Conservation (phyloP, 176 grass and related monocot species). For the Avena sativa region DNA sequence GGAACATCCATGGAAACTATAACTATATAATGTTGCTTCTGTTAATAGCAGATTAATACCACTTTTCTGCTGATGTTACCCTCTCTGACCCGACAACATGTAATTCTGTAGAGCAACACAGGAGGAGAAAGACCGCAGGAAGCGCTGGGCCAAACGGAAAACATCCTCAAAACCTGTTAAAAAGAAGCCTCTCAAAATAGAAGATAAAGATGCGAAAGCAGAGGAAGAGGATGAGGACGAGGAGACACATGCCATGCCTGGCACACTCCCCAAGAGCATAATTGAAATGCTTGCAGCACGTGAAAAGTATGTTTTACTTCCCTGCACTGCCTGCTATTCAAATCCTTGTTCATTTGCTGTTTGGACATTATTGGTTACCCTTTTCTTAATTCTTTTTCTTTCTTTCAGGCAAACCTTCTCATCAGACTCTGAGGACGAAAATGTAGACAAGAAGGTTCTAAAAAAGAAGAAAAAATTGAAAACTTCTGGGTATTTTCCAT, state of each 20-base stretch:
- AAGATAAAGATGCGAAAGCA: slow-evolving; percentile 42
- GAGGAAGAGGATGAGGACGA: slow-evolving; percentile 33
- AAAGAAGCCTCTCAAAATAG: background rate
- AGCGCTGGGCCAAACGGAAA: slow-evolving; percentile 55
- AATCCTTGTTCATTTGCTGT: slow-evolving; percentile 1
- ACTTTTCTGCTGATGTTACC: slow-evolving; percentile 5
- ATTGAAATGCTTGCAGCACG: slow-evolving; percentile 87
- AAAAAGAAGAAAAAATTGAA: slow-evolving; percentile 61
- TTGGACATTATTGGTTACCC: slow-evolving; percentile 16
- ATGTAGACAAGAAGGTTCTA: slow-evolving; percentile 51
- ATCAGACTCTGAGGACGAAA: slow-evolving; percentile 92
- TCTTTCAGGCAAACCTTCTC: slow-evolving; percentile 72
- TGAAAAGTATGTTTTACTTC: slow-evolving; percentile 76
- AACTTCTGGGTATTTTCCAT: slow-evolving; percentile 62
- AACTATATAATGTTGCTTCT: background rate
- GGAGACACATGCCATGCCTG: slow-evolving; percentile 46
- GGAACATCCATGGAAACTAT: background rate
- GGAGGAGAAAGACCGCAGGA: slow-evolving; percentile 54
- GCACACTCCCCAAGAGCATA: slow-evolving; percentile 81
- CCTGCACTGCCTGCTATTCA: slow-evolving; percentile 15
- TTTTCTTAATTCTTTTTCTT: slow-evolving; percentile 23
- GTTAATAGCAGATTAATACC: background rate
- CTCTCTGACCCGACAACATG: slow-evolving; percentile 15
- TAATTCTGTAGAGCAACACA: slow-evolving; percentile 34
- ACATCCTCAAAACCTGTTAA: slow-evolving; percentile 48